These are phyloP conservation scores for Penicillium vulpinum DNA, from an alignment of 2,329 filamentous ascomycete genomes.

Conservation along the genomic window DNA sequence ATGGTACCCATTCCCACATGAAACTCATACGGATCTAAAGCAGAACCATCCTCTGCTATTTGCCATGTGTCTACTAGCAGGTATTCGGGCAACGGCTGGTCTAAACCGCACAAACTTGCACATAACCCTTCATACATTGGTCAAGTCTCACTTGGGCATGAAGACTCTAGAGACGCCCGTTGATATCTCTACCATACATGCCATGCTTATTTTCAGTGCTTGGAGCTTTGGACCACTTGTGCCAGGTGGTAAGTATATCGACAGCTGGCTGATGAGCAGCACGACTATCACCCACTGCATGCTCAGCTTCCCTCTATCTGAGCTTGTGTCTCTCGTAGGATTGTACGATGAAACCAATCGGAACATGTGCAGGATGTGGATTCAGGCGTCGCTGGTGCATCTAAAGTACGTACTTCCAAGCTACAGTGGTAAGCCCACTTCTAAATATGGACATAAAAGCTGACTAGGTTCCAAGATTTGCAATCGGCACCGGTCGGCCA, in stretches of 20 bases:
- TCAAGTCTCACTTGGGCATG: constrained; percentile 8
- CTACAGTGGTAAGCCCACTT: background rate
- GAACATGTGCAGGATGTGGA: constrained; percentile 12
- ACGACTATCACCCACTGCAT: constrained; percentile 11
- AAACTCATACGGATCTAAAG: constrained; percentile 7
- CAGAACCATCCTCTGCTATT: constrained; percentile 9
- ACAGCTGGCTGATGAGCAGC: constrained; percentile 13
- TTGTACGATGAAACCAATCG: constrained; percentile 5
- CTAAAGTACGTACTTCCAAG: background rate
- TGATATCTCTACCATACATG: constrained; percentile 9
- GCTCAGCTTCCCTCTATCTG: constrained; percentile 7
- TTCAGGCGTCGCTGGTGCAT: constrained; percentile 9
- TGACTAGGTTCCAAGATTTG: background rate
- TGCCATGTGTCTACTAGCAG: constrained; percentile 8
- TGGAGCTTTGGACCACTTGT: constrained; percentile 10
- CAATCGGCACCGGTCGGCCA: constrained; percentile 10
- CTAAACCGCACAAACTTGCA: constrained; percentile 6
- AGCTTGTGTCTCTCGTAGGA: background rate
- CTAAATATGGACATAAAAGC: background rate
- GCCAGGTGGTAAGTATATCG: constrained; percentile 8
- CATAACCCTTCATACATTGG: constrained; percentile 7
- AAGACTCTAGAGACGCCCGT: constrained; percentile 8
- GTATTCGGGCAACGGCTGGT: constrained; percentile 7
- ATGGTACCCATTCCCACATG: constrained; percentile 10
- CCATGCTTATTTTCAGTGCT: constrained; percentile 7